Evolutionary conservation across 176 grass and related monocot species (phyloP), one percentile per base, ranked within the genome.

Genomic region (Ensete glaucum): DNA sequence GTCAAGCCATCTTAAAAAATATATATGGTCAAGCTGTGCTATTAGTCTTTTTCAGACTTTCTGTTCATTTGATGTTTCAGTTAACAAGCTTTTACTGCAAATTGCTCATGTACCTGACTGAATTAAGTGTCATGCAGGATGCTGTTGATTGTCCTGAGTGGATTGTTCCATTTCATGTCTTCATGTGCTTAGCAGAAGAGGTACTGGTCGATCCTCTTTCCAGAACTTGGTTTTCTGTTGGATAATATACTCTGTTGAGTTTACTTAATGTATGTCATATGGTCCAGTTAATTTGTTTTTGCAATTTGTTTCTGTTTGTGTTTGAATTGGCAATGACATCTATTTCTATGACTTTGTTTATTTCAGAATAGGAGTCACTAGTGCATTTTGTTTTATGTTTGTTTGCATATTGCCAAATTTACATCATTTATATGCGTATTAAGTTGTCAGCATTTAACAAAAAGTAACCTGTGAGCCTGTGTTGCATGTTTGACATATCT

Each of bases 91-190:
- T 5, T 6, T 17, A 16, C 12, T 60, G 57, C 5, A n/a, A 60
- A 60, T 60, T 60, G 16, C n/a, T 60, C 57, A 17, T n/a, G 1
- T 23, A 17, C 68, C n/a, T 21, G 56, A 9, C 74, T 57, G 22
- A 69, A 14, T 49, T 34, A 17, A 21, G 57, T 71, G 70, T 14
- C 52, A 50, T 87, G 79, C 84, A 92, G 90, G 90, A 89, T 81
- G 90, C 90, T 72, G 88, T 98, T 84, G 95, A 98, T 88, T 98
- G 95, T 76, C 90, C 90, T 17, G 95, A 98, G 83, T 93, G 95
- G 90, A 85, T 98, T 67, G 95, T 98, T 71, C 90, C 95, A 69
- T 98, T 98, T 70, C 81, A 93, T 87, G 75, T 89, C 16, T 99
- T 99, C 80, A 98, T 93, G 84, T 69, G 83, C 85, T 82, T 98